A percentile compares a stretch with the other conserved stretches of the same genome.
Conservation (phyloP, 1,284 basidiomycete species). For the Heliocybe sulcata region DNA sequence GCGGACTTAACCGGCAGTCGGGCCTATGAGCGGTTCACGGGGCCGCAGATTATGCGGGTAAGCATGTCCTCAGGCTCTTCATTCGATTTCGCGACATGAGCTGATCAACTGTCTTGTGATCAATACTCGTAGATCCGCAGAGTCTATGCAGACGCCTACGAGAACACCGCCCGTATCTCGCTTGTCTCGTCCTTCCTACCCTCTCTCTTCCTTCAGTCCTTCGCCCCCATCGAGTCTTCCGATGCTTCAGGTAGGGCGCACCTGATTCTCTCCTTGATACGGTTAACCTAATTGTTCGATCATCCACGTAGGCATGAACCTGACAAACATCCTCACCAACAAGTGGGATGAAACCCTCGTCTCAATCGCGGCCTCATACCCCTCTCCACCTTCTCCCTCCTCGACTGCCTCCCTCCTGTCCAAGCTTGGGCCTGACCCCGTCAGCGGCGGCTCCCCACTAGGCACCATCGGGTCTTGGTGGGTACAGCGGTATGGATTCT, state of each 20-base stretch:
- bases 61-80: constrained; percentile 13
- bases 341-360: constrained; percentile 64
- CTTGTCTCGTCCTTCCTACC: constrained; percentile 82
- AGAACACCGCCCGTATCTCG: constrained; percentile 63
- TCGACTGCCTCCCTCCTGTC: constrained; percentile 57
- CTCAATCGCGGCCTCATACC: constrained; percentile 16
- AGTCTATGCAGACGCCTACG: constrained; percentile 54
- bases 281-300: neutral
- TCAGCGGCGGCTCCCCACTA: constrained; percentile 58
- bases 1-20: constrained; percentile 77
- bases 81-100: neutral
- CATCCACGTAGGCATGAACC: constrained; percentile 72
- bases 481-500: constrained; percentile 72
- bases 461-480: constrained; percentile 70
- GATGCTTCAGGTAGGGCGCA: constrained; percentile 54
- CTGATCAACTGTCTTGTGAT: constrained; percentile 12
- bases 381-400: constrained; percentile 26
- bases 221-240: constrained; percentile 69
- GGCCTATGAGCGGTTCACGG: constrained; percentile 87
- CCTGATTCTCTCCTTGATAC: neutral
- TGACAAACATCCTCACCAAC: constrained; percentile 66
- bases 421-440: constrained; percentile 80
- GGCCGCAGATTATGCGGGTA: constrained; percentile 77
- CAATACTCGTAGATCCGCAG: constrained; percentile 57
- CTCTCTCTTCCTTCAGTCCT: constrained; percentile 64